Conservation (phyloP, 2,329 filamentous ascomycete genomes). For the Magnaporthiopsis rhizophila region DNA sequence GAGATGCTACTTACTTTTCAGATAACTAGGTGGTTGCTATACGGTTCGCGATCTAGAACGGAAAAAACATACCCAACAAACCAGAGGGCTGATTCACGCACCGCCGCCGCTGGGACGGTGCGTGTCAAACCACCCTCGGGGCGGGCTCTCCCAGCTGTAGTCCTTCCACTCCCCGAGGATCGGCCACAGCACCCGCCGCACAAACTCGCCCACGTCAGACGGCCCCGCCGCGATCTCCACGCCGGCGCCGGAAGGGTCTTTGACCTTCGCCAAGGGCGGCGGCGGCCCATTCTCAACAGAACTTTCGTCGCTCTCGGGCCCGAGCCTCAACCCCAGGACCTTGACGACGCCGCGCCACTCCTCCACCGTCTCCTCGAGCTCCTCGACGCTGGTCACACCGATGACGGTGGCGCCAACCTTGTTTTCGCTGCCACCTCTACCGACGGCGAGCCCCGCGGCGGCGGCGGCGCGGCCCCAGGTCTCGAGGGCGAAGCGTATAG, state of each 20-base stretch:
- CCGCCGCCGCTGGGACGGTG: background rate
- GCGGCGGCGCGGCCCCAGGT: conserved; percentile 45
- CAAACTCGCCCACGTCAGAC: conserved; percentile 19
- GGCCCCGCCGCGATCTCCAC: background rate
- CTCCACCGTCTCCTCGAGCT: conserved; percentile 55
- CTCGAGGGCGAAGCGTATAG: conserved; percentile 73
- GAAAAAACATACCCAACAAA: no score
- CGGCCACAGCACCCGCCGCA: conserved; percentile 38
- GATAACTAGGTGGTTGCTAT: no score
- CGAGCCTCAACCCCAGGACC: background rate
- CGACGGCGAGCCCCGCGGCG: conserved; percentile 16
- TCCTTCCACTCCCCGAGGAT: conserved; percentile 56
- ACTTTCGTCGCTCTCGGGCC: conserved; percentile 13
- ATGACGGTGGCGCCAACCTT: conserved; percentile 51
- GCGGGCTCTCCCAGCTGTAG: conserved; percentile 37
- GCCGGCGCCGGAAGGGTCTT: background rate
- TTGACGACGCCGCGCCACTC: conserved; percentile 45
- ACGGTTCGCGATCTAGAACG: no score
- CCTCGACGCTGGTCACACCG: conserved; percentile 54
- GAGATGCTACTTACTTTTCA: no score
- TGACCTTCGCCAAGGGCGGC: background rate
- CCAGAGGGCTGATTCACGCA: no score
- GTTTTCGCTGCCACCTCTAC: conserved; percentile 27
- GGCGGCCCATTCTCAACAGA: conserved; percentile 16
- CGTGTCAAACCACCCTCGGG: conserved; percentile 18